Conservation (phyloP, 108 stramenopile genomes). For the Schizochytrium sp. region DNA sequence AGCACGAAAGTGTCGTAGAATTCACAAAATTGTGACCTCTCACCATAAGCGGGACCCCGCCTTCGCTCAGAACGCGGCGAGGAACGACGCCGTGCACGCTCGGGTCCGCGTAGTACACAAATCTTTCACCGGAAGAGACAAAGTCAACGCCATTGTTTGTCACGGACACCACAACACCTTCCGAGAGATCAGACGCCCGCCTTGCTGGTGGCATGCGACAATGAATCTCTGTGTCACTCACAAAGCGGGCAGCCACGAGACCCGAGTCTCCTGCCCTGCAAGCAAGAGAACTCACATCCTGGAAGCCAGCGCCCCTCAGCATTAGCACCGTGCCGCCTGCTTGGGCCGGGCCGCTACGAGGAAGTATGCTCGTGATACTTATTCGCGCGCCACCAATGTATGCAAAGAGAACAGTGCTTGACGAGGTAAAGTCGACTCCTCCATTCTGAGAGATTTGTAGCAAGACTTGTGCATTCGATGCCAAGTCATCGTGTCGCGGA, state of each 20-base stretch:
- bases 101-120: not conserved
- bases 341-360: not conserved
- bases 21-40: conserved; percentile 47
- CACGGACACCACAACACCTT: conserved; percentile 1
- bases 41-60: conserved; percentile 34
- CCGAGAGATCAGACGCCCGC: not conserved
- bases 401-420: not conserved
- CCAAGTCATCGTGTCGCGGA: not conserved
- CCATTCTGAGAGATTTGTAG: not conserved
- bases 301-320: not conserved
- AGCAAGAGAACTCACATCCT: not conserved
- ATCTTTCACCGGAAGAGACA: not conserved
- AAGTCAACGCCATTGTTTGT: conserved; percentile 43
- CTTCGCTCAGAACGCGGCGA: not conserved
- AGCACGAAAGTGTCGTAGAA: conserved; percentile 37
- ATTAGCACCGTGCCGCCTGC: not conserved
- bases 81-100: conserved; percentile 19
- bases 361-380: not conserved
- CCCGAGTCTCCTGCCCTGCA: conserved; percentile 3
- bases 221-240: not conserved
- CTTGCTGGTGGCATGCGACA: not conserved
- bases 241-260: not conserved
- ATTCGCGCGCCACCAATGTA: not conserved
- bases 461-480: not conserved
- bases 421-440: not conserved